Evolutionary conservation across 108 stramenopile species (phyloP), one percentile per base, ranked within the genome.

Genomic region (Fistulifera solaris): DNA sequence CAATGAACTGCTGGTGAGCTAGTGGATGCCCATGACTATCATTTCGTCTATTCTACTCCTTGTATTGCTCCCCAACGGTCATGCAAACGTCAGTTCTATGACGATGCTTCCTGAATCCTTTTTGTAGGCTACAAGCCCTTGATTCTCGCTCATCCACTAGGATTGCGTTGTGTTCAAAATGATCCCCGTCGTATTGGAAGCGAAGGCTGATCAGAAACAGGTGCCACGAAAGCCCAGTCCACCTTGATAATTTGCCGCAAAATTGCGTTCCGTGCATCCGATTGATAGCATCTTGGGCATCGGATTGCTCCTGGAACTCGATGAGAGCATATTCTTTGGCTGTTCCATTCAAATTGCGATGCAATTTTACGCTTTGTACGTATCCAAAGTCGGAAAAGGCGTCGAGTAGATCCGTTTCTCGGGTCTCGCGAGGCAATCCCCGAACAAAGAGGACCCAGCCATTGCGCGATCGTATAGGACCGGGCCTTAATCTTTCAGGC

Each of bases 391-490:
- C 77, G 27, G 60, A 61, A 62, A 78, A 78, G 8, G 47, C 59
- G 31, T 78, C 72, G 15, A 56, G 61, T 25, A 77, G 55, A 51
- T 76, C 79, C 22, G 79, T 77, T 12, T 86, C 80, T 58, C 63
- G 65, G 7, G 80, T 77, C 59, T 86, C 84, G 49, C 78, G 74
- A 48, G 81, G 78, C 41, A 81, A 50, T 19, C 73, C 73, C 1
- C 74, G 70, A 0, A 81, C 77, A 52, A 87, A 79, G 1, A 80
- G 56, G 23, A 80, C 65, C 85, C 85, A 87, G 8, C 85, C 85
- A 38, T 87, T 76, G 17, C 75, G 66, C 26, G 70, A 66, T 48
- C 47, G 58, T 38, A 66, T 44, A 16, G 77, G 77, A 17, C 76
- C 72, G 1, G 54, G 31, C 8, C 31, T 35, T 35, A 35, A 35